These are phyloP conservation scores for Rubia yunnanensis DNA, from an alignment of 257 asterid species.

Conservation along the genomic window DNA sequence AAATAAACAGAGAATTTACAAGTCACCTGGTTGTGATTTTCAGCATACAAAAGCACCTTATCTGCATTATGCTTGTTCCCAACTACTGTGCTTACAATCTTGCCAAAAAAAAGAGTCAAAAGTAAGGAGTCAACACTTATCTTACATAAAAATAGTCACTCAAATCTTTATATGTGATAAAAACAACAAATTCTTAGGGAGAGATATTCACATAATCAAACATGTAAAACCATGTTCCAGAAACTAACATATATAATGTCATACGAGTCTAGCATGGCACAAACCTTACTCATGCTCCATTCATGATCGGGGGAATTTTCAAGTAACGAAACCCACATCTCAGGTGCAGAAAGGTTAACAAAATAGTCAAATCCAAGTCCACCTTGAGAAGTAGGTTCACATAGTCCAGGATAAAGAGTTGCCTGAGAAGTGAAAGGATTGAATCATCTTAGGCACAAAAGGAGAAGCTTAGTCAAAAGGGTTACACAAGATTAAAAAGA, in stretches of 20 bases:
- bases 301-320: constrained; percentile 68
- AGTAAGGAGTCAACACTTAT: constrained; percentile 1
- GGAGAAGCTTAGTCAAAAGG: not conserved
- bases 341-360: constrained; percentile 87
- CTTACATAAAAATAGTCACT: not conserved
- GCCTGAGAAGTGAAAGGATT: constrained; percentile 39
- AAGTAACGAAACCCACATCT: constrained; percentile 71
- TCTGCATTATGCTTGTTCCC: constrained; percentile 47
- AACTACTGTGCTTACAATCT: constrained; percentile 65
- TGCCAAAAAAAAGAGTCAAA: constrained; percentile 16
- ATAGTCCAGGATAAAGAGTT: constrained; percentile 90
- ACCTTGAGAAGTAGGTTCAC: constrained; percentile 85
- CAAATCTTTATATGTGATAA: not conserved
- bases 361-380: constrained; percentile 93
- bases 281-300: constrained; percentile 98
- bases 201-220: not conserved
- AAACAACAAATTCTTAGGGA: not conserved
- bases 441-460: constrained; percentile 12
- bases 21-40: constrained; percentile 91
- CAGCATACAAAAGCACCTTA: constrained; percentile 87
- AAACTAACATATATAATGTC: not conserved
- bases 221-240: not conserved
- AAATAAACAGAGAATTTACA: constrained; percentile 5
- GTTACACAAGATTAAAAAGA: not conserved
- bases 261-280: constrained; percentile 11